Conservation (phyloP, 768 basidiomycete species). For the Pleurotus djamor region DNA sequence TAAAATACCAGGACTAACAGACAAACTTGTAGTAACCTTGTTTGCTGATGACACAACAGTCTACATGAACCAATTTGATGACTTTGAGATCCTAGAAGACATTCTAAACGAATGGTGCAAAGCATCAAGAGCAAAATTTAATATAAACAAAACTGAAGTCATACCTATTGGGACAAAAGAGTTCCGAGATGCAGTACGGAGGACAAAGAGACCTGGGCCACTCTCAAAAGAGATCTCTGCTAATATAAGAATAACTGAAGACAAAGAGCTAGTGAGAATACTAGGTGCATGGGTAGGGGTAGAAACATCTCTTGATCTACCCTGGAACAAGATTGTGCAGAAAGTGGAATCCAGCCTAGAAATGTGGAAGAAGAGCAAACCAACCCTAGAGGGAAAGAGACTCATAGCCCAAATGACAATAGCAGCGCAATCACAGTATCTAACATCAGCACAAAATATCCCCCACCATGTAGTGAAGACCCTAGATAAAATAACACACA, state of each 20-base stretch:
- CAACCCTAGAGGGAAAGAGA: constrained; percentile 22
- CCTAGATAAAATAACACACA: constrained; percentile 14
- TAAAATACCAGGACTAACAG: constrained; percentile 9
- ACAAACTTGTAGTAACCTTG: constrained; percentile 25
- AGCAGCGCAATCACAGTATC: constrained; percentile 30
- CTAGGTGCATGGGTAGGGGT: constrained; percentile 32
- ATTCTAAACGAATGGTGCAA: constrained; percentile 37
- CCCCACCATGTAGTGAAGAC: constrained; percentile 18
- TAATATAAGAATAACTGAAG: constrained; percentile 21
- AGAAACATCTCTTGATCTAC: constrained; percentile 8
- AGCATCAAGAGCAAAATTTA: constrained; percentile 39
- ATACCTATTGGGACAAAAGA: constrained; percentile 25
- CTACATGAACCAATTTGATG: constrained; percentile 26
- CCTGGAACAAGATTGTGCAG: constrained; percentile 24
- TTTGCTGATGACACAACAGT: constrained; percentile 42
- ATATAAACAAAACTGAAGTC: constrained; percentile 34
- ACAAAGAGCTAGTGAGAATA: constrained; percentile 22
- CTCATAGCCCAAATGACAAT: constrained; percentile 23
- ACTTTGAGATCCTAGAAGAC: constrained; percentile 14
- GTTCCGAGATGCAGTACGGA: constrained; percentile 13
- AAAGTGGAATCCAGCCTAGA: constrained; percentile 17
- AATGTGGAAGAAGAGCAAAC: constrained; percentile 22
- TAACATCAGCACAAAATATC: constrained; percentile 32
- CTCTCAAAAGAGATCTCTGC: constrained; percentile 12
- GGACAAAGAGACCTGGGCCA: constrained; percentile 9